Conservation (phyloP, 176 grass and related monocot genomes). For the Puccinellia tenuiflora region DNA sequence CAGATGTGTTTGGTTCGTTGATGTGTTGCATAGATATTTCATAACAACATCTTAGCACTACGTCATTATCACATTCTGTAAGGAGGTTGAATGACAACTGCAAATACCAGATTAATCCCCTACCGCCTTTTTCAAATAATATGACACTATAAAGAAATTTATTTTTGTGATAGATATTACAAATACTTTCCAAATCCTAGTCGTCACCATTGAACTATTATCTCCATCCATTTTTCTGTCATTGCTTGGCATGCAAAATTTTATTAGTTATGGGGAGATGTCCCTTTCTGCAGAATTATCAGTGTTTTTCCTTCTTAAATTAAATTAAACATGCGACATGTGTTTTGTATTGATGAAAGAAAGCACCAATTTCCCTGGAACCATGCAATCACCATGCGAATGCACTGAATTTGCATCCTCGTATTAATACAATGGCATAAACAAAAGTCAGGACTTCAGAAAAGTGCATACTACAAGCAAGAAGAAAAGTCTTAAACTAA, state of each 20-base stretch:
- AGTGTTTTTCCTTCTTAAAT: not conserved
- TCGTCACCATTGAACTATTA: not conserved
- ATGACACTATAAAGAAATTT: not conserved
- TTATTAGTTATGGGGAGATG: not conserved
- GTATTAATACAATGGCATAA: not conserved
- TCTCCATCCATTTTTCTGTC: not conserved
- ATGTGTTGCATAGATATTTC: not conserved
- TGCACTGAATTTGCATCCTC: not conserved
- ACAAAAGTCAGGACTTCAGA: not conserved
- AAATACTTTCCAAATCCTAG: conserved; percentile 5
- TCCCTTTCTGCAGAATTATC: not conserved
- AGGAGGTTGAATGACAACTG: not conserved
- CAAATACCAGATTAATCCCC: not conserved
- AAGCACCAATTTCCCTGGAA: not conserved
- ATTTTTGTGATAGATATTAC: not conserved
- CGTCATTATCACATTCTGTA: not conserved
- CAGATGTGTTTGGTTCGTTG: not conserved
- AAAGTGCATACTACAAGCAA: not conserved
- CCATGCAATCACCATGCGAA: not conserved
- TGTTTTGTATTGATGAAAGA: not conserved
- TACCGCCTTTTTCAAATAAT: not conserved
- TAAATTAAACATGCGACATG: not conserved
- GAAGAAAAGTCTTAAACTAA: not conserved
- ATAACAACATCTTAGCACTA: not conserved
- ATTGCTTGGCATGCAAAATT: not conserved